Evolutionary conservation across 352 stramenopile species (phyloP), one percentile per base, ranked within the genome.

Genomic region (Phytophthora sp.): DNA sequence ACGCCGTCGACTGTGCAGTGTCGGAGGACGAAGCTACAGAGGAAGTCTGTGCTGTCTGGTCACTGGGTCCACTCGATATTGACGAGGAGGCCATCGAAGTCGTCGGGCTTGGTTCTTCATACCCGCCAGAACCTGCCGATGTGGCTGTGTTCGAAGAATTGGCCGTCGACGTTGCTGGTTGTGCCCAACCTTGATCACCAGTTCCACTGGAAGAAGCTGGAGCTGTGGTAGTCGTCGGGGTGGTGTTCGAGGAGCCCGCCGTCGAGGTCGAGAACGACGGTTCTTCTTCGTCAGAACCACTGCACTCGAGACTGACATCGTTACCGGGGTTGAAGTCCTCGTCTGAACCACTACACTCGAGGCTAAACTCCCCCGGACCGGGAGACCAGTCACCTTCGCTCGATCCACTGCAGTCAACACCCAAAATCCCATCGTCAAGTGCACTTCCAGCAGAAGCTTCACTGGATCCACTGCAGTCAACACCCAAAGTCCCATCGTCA

Each of bases 321-420:
- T 46, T 38, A 7, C 18, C 26, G 0, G 34, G 27, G 2, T 18
- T 21, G 13, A 23, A 27, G n/a, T 26, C 44, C 0, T 69, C 61
- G 9, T 55, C 49, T 2, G 62, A 70, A 23, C 54, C 62, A 20
- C 62, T 70, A 34, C 62, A 70, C 26, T 70, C 62, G 7, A 70
- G 46, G 49, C 54, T 57, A 24, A 62, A 38, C 23, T 8, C 37
- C 42, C 11, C 34, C 23, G 12, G 48, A 8, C 17, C 28, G 13
- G 20, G 20, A 8, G 23, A n/a, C 12, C 10, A 17, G 12, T 20
- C 38, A 39, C 39, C 17, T 20, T 53, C 56, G 4, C 20, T 43
- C 11, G 56, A 65, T 11, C 46, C 46, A 20, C 56, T 65, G 31
- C 56, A 58, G 17, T 64, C 55, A 9, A 62, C 31, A 2, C 26